Conservation (phyloP, 2,329 filamentous ascomycete genomes). For the Colletotrichum eleusines region DNA sequence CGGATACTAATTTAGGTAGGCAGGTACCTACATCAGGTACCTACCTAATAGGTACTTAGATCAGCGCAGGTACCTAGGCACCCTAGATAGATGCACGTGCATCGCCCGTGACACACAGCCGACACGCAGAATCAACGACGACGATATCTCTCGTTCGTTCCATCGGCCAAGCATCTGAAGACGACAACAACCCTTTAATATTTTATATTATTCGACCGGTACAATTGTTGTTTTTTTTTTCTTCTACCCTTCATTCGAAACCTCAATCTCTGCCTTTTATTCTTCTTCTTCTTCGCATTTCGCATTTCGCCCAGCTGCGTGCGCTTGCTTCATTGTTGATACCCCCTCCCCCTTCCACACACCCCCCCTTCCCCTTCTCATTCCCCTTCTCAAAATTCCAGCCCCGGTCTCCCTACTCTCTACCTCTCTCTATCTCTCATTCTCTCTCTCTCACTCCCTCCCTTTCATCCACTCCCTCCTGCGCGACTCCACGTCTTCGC, state of each 20-base stretch:
- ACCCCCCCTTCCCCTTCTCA: no score
- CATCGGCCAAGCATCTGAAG: no score
- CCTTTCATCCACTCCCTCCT: neutral
- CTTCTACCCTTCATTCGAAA: neutral
- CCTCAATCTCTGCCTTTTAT: neutral
- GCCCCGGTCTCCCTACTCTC: slow-evolving; percentile 9
- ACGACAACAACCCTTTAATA: neutral
- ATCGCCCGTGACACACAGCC: neutral
- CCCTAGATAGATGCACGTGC: neutral
- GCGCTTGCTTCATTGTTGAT: slow-evolving; percentile 36
- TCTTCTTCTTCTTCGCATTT: slow-evolving; percentile 8
- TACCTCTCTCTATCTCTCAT: neutral
- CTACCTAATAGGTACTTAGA: no score
- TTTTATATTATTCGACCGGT: no score
- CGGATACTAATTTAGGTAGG: no score
- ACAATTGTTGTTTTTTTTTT: neutral
- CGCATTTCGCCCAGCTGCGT: slow-evolving; percentile 20
- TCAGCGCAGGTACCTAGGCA: no score
- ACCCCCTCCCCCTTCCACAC: slow-evolving; percentile 24
- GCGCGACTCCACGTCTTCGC: neutral
- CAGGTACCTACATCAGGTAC: no score
- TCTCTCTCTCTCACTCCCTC: slow-evolving; percentile 9
- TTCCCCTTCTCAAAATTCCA: slow-evolving; percentile 2
- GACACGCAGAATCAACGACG: neutral
- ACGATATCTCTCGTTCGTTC: no score